phyloP scores from a whole-genome alignment of 169 alveolate genomes.

The Plasmodium coatneyi region DNA sequence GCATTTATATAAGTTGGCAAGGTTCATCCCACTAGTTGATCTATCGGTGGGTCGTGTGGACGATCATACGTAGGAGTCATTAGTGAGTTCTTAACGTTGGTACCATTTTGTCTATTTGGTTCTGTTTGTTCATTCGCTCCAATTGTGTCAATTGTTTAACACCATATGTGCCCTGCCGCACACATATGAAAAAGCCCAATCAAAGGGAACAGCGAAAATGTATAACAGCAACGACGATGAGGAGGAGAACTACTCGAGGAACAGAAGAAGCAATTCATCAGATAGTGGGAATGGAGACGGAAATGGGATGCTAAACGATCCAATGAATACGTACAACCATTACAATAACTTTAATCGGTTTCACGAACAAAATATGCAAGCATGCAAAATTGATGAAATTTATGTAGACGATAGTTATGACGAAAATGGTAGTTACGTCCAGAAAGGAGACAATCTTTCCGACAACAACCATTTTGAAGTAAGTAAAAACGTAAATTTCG shows the following conservation, averaged over 20 bases:
- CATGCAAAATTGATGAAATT: conserved; percentile 55
- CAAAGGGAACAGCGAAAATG: conserved; percentile 30
- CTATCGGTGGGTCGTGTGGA: not conserved
- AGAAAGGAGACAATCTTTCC: not conserved
- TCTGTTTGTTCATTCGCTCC: not conserved
- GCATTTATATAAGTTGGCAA: not conserved
- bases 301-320: not conserved
- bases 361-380: conserved; percentile 61
- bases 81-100: not conserved
- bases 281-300: conserved; percentile 33
- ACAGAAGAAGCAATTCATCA: conserved; percentile 32
- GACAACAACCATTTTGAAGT: conserved; percentile 8
- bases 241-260: conserved; percentile 26
- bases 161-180: not conserved
- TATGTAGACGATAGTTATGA: conserved; percentile 73
- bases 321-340: conserved; percentile 22
- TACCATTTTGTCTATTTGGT: not conserved
- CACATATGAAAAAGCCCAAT: not conserved
- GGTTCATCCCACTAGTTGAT: not conserved
- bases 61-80: not conserved
- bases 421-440: conserved; percentile 9
- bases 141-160: not conserved
- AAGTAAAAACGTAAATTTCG: conserved; percentile 10
- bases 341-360: conserved; percentile 53
- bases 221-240: conserved; percentile 31